Conservation (phyloP, 345 rosid genomes). For the Pugionium dolabratum region DNA sequence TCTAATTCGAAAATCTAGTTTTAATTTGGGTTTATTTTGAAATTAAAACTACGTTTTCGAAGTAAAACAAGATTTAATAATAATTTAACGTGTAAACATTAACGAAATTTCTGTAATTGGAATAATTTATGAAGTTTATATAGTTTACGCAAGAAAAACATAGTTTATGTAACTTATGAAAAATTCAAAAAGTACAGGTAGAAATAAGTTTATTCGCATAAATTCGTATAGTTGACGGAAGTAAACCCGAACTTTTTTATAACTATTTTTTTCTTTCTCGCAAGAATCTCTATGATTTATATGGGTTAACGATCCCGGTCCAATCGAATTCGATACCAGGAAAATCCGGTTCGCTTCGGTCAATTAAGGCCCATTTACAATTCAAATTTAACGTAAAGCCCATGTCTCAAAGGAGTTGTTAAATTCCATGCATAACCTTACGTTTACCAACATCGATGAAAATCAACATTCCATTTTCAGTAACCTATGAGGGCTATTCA, state of each 20-base stretch:
- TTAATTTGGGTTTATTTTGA: too few species aligned
- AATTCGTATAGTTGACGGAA: too few species aligned
- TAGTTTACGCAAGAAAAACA: too few species aligned
- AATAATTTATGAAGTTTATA: too few species aligned
- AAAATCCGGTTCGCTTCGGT: neutral
- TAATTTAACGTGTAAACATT: too few species aligned
- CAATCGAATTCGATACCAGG: neutral
- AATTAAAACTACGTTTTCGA: too few species aligned
- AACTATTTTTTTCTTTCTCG: neutral
- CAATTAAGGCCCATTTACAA: neutral
- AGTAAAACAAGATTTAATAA: too few species aligned
- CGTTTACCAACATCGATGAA: neutral
- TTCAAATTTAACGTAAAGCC: neutral
- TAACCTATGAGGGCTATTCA: constrained; percentile 11
- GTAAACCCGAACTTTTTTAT: neutral
- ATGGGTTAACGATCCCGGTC: neutral
- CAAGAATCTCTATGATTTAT: neutral
- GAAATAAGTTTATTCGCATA: too few species aligned
- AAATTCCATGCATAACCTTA: constrained; percentile 18
- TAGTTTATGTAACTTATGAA: too few species aligned
- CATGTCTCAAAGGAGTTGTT: neutral
- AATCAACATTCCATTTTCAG: constrained; percentile 26
- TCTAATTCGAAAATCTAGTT: too few species aligned
- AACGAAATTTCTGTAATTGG: too few species aligned
- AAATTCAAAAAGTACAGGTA: too few species aligned